phyloP scores from a whole-genome alignment of 2,329 filamentous ascomycete genomes.

The Colletotrichum echinochloae region DNA sequence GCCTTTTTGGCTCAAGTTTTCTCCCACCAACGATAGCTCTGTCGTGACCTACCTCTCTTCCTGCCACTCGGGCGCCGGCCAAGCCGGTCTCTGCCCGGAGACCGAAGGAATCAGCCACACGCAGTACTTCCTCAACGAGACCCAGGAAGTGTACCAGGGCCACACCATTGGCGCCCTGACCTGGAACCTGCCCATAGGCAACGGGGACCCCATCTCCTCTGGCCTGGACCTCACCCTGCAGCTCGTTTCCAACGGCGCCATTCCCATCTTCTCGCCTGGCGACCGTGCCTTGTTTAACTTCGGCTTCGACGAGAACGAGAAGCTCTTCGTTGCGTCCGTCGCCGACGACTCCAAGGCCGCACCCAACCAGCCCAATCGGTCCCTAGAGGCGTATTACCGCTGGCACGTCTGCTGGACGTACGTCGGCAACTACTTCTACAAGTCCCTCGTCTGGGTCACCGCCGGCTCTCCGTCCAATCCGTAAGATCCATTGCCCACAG shows the following conservation, averaged over 20 bases:
- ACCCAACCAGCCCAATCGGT: background rate
- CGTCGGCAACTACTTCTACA: slow-evolving; percentile 40
- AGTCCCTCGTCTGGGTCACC: slow-evolving; percentile 37
- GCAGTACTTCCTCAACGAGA: slow-evolving; percentile 28
- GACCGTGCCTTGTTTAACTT: slow-evolving; percentile 13
- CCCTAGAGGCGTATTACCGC: slow-evolving; percentile 22
- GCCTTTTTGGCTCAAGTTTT: slow-evolving; percentile 34
- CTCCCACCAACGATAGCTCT: background rate
- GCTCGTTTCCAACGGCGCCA: slow-evolving; percentile 32
- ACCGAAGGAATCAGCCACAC: background rate
- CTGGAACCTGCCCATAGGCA: slow-evolving; percentile 35
- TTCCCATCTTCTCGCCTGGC: slow-evolving; percentile 35
- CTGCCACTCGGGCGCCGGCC: slow-evolving; percentile 38
- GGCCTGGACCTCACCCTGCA: slow-evolving; percentile 21
- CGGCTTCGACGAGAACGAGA: slow-evolving; percentile 32
- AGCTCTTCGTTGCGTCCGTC: slow-evolving; percentile 22
- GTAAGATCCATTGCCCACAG: background rate
- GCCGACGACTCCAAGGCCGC: slow-evolving; percentile 34
- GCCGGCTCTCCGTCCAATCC: slow-evolving; percentile 30
- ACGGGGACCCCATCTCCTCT: slow-evolving; percentile 10
- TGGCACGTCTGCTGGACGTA: slow-evolving; percentile 38
- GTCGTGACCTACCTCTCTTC: slow-evolving; percentile 23
- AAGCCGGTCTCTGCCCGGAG: slow-evolving; percentile 37
- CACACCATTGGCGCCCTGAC: slow-evolving; percentile 25
- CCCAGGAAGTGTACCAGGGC: background rate